Conservation (phyloP, 805 yeast species). For the Metschnikowia amazonensis region DNA sequence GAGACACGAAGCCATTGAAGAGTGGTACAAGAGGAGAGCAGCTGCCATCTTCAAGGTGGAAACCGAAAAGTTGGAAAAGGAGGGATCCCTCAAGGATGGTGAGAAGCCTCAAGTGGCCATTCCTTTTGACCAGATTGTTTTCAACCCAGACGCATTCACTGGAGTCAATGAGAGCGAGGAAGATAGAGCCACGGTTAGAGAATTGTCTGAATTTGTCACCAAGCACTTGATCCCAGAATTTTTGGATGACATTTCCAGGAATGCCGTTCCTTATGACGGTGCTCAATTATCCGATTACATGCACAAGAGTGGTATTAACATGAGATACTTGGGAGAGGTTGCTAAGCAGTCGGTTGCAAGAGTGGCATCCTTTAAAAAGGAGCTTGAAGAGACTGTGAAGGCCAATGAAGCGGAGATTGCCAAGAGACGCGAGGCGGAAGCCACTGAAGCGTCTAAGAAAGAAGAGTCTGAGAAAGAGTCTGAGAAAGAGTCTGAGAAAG, state of each 20-base stretch:
- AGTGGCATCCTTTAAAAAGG: constrained; percentile 14
- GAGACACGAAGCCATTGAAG: constrained; percentile 85
- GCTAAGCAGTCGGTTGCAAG: constrained; percentile 34
- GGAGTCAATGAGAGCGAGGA: constrained; percentile 36
- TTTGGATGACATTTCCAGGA: constrained; percentile 50
- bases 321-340: constrained; percentile 78
- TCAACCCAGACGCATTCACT: constrained; percentile 78
- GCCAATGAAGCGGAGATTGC: constrained; percentile 26
- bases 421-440: constrained; percentile 18
- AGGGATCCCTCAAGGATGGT: constrained; percentile 33
- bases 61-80: constrained; percentile 42
- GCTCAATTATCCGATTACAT: constrained; percentile 60
- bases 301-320: constrained; percentile 81
- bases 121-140: constrained; percentile 50
- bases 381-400: constrained; percentile 21
- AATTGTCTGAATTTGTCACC: constrained; percentile 61
- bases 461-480: constrained; percentile 14
- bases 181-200: constrained; percentile 66
- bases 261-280: constrained; percentile 78
- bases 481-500: constrained; percentile 4
- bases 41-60: constrained; percentile 49
- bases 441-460: constrained; percentile 22
- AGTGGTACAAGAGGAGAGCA: constrained; percentile 78
- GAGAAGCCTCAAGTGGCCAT: constrained; percentile 49
- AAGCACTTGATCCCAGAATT: constrained; percentile 59